These are phyloP conservation scores for Ophiostoma populinum DNA, from an alignment of 2,329 filamentous ascomycete genomes.

Conservation along the genomic window DNA sequence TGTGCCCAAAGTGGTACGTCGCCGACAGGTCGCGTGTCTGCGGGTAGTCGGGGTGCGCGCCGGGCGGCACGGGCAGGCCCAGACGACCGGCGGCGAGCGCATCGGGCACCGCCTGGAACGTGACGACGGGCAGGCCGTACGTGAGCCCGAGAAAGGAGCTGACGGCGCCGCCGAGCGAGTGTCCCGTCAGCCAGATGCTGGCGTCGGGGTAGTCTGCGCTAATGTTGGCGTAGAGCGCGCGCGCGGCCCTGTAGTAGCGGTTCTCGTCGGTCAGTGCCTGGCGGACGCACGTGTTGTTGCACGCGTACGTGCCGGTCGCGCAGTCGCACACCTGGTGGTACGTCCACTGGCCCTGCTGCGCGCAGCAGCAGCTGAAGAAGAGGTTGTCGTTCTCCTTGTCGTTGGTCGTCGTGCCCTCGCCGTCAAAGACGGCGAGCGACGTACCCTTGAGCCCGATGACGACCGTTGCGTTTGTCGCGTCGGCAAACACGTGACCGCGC, in stretches of 20 bases:
- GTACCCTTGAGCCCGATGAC: conserved; percentile 91
- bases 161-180: conserved; percentile 82
- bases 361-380: conserved; percentile 96
- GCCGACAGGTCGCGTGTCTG: conserved; percentile 60
- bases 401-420: conserved; percentile 90
- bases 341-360: conserved; percentile 74
- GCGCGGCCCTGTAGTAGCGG: conserved; percentile 76
- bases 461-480: conserved; percentile 69
- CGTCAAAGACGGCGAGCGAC: conserved; percentile 78
- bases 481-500: conserved; percentile 80
- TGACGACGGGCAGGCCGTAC: conserved; percentile 78
- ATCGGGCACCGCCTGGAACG: conserved; percentile 85
- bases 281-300: conserved; percentile 79
- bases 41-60: conserved; percentile 50
- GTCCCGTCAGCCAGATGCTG: conserved; percentile 77
- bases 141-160: conserved; percentile 79
- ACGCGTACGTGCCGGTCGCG: conserved; percentile 69
- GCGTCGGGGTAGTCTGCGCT: conserved; percentile 73
- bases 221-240: conserved; percentile 83
- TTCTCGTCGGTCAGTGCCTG: conserved; percentile 64
- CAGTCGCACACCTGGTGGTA: conserved; percentile 93
- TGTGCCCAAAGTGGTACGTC: conserved; percentile 83
- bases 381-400: conserved; percentile 97
- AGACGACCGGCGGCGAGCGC: conserved; percentile 71
- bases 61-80: conserved; percentile 72